A percentile compares a stretch with the other conserved stretches of the same genome.
Evolutionary conservation across 495 filamentous ascomycete genomes (phyloP).

Genomic region (Penicillium longicatenatum): DNA sequence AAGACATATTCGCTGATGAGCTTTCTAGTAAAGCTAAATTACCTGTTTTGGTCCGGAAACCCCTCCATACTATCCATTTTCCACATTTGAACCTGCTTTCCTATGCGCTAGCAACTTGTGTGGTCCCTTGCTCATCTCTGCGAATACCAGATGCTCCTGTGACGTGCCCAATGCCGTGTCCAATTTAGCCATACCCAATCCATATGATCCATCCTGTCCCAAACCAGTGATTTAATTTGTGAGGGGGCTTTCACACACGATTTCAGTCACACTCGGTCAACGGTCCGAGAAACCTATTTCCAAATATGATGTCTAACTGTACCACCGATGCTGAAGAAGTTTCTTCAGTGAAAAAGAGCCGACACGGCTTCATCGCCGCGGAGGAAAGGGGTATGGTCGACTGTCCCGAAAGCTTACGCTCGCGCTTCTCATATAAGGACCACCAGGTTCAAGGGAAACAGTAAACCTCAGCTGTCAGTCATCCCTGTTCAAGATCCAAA

Average conservation of each 20-base stretch:
- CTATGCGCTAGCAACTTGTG: neutral
- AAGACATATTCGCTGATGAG: neutral
- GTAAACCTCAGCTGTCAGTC: neutral
- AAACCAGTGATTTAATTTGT: neutral
- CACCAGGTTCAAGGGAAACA: neutral
- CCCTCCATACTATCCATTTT: constrained; percentile 2
- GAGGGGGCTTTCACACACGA: neutral
- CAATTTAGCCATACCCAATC: neutral
- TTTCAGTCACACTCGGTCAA: neutral
- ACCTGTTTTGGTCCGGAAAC: constrained; percentile 7
- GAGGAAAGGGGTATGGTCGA: constrained; percentile 4
- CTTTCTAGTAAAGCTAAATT: constrained; percentile 7
- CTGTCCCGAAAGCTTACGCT: neutral
- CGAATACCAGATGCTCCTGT: neutral
- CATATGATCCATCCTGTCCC: neutral
- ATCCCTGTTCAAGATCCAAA: constrained; percentile 2
- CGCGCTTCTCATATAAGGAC: neutral
- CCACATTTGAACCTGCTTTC: constrained; percentile 1
- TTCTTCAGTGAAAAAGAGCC: constrained; percentile 3
- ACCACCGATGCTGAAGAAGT: neutral
- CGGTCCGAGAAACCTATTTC: neutral
- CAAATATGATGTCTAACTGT: neutral
- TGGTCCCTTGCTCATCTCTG: neutral
- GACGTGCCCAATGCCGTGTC: neutral
- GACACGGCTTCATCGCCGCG: constrained; percentile 10